These are phyloP conservation scores for Tetraselmis chui DNA, from an alignment of 139 green algal species.

Conservation along the genomic window DNA sequence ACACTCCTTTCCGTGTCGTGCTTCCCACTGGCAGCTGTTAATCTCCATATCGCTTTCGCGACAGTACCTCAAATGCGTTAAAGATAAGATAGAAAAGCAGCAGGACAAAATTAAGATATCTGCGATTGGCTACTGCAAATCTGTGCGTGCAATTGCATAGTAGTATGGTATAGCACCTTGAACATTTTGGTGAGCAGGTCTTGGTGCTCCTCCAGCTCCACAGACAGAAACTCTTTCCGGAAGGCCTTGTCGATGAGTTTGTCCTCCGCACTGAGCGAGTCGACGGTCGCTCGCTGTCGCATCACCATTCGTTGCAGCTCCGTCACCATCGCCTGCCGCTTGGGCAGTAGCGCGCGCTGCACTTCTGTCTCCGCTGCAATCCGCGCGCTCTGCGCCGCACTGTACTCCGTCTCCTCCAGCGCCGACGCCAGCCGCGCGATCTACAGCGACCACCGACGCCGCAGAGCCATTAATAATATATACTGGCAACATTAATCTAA, in stretches of 20 bases:
- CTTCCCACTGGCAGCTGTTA: no score
- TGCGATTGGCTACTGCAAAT: no score
- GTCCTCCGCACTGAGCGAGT: neutral
- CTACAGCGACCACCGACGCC: neutral
- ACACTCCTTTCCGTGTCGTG: no score
- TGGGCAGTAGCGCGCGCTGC: neutral
- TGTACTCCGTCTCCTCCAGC: neutral
- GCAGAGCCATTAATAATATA: no score
- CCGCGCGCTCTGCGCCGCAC: neutral
- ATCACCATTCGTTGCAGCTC: neutral
- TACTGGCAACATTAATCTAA: no score
- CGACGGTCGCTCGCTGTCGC: neutral
- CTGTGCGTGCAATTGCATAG: no score
- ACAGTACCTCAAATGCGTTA: no score
- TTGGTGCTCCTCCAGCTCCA: neutral
- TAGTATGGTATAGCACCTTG: no score
- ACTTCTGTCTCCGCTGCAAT: neutral
- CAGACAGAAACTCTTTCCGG: neutral
- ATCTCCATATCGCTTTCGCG: no score
- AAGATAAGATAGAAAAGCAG: no score
- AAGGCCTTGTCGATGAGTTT: neutral
- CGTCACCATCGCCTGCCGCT: neutral
- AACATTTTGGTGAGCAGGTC: neutral
- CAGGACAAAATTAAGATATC: neutral
- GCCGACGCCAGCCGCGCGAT: neutral